phyloP scores from a whole-genome alignment of 2,329 filamentous ascomycete species.

The Aspergillus transmontanensis region DNA sequence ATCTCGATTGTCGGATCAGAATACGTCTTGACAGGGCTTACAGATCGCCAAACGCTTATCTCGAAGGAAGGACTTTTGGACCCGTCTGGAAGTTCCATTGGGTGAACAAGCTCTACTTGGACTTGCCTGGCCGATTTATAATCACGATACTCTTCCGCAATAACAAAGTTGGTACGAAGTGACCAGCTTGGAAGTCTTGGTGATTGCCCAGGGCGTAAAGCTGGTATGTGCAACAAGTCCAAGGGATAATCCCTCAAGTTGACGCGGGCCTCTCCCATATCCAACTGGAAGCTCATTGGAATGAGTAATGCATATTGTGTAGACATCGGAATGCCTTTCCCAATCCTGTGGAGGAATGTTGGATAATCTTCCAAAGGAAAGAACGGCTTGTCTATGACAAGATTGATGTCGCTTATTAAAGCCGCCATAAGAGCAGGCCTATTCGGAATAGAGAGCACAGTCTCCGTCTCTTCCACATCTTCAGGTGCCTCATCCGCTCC shows the following conservation, averaged over 20 bases:
- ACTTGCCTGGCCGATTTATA: slow-evolving; percentile 78
- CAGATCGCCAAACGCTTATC: slow-evolving; percentile 85
- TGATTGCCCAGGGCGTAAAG: slow-evolving; percentile 77
- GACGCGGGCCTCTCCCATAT: slow-evolving; percentile 87
- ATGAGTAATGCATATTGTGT: slow-evolving; percentile 89
- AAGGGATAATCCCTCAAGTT: slow-evolving; percentile 90
- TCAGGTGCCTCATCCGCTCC: slow-evolving; percentile 79
- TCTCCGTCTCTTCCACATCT: slow-evolving; percentile 79
- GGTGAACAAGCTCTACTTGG: slow-evolving; percentile 80
- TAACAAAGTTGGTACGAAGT: slow-evolving; percentile 86
- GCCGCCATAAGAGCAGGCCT: slow-evolving; percentile 81
- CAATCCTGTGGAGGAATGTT: slow-evolving; percentile 80
- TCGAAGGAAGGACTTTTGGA: slow-evolving; percentile 67
- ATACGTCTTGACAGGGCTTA: slow-evolving; percentile 94
- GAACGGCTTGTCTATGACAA: slow-evolving; percentile 87
- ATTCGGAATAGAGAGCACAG: slow-evolving; percentile 80
- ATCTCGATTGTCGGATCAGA: slow-evolving; percentile 91
- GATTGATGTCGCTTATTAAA: slow-evolving; percentile 79
- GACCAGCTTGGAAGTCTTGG: slow-evolving; percentile 78
- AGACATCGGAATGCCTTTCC: slow-evolving; percentile 93
- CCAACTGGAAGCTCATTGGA: slow-evolving; percentile 85
- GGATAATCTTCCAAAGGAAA: slow-evolving; percentile 83
- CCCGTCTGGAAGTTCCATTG: slow-evolving; percentile 60
- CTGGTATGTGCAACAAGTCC: slow-evolving; percentile 85
- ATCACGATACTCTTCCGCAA: slow-evolving; percentile 89